Conservation (phyloP, 805 yeast species). For the Wickerhamiella slavikovae region DNA sequence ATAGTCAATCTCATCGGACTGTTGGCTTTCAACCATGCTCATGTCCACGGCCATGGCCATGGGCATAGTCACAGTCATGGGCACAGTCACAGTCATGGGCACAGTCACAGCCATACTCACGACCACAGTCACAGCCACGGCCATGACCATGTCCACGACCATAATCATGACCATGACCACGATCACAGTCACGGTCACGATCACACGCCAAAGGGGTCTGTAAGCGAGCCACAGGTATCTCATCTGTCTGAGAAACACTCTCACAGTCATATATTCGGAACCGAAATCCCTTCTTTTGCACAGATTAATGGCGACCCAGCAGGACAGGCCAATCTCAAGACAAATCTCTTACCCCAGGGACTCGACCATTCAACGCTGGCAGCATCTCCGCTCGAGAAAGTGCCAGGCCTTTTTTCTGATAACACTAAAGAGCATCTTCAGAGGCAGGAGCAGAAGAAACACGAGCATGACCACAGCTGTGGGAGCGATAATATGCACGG, state of each 20-base stretch:
- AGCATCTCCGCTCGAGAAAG: too few relatives aligned
- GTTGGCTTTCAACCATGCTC: slow-evolving; percentile 69
- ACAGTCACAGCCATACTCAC: slow-evolving; percentile 4
- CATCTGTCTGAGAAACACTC: too few relatives aligned
- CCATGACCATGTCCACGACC: slow-evolving; percentile 6
- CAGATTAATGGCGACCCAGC: too few relatives aligned
- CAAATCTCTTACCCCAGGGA: too few relatives aligned
- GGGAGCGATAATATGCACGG: slow-evolving; percentile 82
- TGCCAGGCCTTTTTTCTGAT: too few relatives aligned
- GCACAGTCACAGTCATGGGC: slow-evolving; percentile 11
- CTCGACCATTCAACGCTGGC: too few relatives aligned
- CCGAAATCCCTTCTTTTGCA: too few relatives aligned
- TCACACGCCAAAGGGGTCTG: too few relatives aligned
- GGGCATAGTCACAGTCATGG: slow-evolving; percentile 11
- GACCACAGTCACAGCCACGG: slow-evolving; percentile 2
- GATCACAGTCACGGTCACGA: not conserved
- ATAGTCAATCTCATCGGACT: slow-evolving; percentile 82
- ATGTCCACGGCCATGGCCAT: slow-evolving; percentile 17
- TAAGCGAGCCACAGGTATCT: not conserved
- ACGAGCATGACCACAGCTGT: slow-evolving; percentile 7
- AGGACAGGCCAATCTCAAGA: too few relatives aligned
- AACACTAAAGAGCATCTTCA: too few relatives aligned
- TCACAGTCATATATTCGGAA: too few relatives aligned
- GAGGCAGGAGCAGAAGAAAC: too few relatives aligned
- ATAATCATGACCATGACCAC: slow-evolving; percentile 2